Evolutionary conservation across 2,329 filamentous ascomycete species (phyloP).

Genomic region (Plectosphaerella sp.): DNA sequence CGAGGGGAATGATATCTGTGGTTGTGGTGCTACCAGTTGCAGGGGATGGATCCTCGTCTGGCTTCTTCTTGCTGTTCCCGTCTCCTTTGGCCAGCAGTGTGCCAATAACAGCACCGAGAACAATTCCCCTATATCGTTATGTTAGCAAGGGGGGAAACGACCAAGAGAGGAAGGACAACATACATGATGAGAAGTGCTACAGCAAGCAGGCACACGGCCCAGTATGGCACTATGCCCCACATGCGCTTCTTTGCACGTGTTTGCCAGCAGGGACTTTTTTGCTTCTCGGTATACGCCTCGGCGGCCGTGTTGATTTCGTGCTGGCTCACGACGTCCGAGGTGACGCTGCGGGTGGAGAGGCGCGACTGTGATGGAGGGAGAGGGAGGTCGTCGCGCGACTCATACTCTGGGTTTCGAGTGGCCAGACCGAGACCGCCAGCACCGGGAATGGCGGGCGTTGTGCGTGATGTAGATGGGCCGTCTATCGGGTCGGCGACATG

Average conservation of each 20-base stretch:
- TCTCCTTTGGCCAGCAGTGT: conserved; percentile 32
- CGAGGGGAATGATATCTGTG: conserved; percentile 46
- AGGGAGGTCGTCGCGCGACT: conserved; percentile 50
- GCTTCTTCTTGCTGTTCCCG: conserved; percentile 15
- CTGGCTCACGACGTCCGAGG: conserved; percentile 41
- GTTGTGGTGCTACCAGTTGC: conserved; percentile 25
- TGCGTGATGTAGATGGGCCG: conserved; percentile 1
- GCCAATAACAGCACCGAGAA: conserved; percentile 55
- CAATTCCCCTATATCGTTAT: conserved; percentile 26
- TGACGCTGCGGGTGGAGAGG: conserved; percentile 47
- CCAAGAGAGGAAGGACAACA: not conserved
- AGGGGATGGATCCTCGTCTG: conserved; percentile 18
- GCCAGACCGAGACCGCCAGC: conserved; percentile 58
- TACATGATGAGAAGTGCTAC: conserved; percentile 44
- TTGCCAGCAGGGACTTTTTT: conserved; percentile 43
- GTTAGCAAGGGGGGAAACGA: not conserved
- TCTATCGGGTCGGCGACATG: conserved; percentile 1
- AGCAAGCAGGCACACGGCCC: conserved; percentile 51
- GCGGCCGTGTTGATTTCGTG: conserved; percentile 52
- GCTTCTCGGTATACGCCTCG: conserved; percentile 40
- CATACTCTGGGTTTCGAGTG: conserved; percentile 58
- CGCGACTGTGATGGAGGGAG: conserved; percentile 38
- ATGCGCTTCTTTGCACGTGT: conserved; percentile 47
- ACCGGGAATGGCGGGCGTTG: conserved; percentile 37
- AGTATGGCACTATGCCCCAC: conserved; percentile 57